These are phyloP conservation scores for Plasmodium malariae DNA, from an alignment of 169 alveolate genomes.

Conservation along the genomic window DNA sequence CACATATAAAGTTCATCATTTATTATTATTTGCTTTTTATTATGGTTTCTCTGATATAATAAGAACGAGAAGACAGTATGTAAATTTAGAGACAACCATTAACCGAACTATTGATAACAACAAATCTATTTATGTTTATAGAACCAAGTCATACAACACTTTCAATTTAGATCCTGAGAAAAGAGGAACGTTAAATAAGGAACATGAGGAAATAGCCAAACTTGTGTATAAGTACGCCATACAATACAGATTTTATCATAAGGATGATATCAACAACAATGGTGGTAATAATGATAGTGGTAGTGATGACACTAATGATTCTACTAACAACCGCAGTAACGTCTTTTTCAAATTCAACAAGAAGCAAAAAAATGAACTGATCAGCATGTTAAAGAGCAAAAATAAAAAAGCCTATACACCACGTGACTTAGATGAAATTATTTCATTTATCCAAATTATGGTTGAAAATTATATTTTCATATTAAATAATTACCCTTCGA, in stretches of 20 bases:
- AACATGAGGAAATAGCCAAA: constrained; percentile 51
- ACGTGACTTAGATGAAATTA: constrained; percentile 32
- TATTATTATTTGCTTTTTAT: constrained; percentile 64
- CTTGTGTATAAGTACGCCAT: constrained; percentile 48
- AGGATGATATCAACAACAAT: not conserved
- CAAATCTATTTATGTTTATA: constrained; percentile 16
- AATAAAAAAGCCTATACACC: constrained; percentile 15
- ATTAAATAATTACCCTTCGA: constrained; percentile 62
- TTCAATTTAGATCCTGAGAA: constrained; percentile 34
- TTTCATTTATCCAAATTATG: constrained; percentile 19
- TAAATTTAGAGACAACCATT: constrained; percentile 38
- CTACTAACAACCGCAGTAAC: not conserved
- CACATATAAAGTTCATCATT: constrained; percentile 39
- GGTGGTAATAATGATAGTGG: not conserved
- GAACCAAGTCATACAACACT: constrained; percentile 24
- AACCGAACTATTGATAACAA: constrained; percentile 40
- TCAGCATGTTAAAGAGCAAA: constrained; percentile 29
- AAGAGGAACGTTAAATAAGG: constrained; percentile 24
- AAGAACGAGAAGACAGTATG: constrained; percentile 52
- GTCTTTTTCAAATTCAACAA: constrained; percentile 17
- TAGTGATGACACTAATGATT: not conserved
- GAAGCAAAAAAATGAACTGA: constrained; percentile 24
- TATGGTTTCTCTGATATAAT: constrained; percentile 62
- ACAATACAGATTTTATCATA: constrained; percentile 17
- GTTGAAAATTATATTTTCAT: constrained; percentile 55